Evolutionary conservation across 371 early-diverging fungal species (phyloP), one percentile per base, ranked within the genome.

Genomic region (Zychaea mexicana): DNA sequence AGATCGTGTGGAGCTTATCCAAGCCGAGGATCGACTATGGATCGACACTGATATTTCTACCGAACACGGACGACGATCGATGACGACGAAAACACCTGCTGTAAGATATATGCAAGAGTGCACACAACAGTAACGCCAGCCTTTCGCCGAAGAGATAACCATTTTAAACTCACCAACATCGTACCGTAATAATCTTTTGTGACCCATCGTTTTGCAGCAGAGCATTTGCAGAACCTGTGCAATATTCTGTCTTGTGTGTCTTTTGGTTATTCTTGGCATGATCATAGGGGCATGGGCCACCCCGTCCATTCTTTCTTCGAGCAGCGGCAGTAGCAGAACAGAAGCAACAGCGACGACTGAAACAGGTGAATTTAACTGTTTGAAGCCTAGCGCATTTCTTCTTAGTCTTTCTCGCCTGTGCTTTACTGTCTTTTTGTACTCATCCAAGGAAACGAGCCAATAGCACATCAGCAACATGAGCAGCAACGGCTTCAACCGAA

Each of bases 401-500:
- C 26, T 6, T 6, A 10, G 15, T 36, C 15, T 36, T 36, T 36
- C 15, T 36, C n/a, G n/a, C n/a, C n/a, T n/a, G n/a, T n/a, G n/a
- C n/a, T n/a, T n/a, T n/a, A n/a, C n/a, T n/a, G n/a, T n/a, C n/a
- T n/a, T n/a, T n/a, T n/a, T n/a, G n/a, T n/a, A n/a, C n/a, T n/a
- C n/a, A n/a, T n/a, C n/a, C n/a, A n/a, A n/a, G n/a, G n/a, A n/a
- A n/a, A n/a, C n/a, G n/a, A n/a, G n/a, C n/a, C n/a, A n/a, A n/a
- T n/a, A n/a, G n/a, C n/a, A n/a, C n/a, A n/a, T n/a, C n/a, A n/a
- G n/a, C n/a, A 33, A 33, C 12, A 42, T 42, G 42, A 42, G 13
- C 7, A 42, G 10, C 15, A 57, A 22, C 0, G 76, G n/a, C n/a
- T n/a, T n/a, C n/a, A n/a, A 82, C n/a, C 81, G 86, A 54, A 54